Evolutionary conservation across 495 filamentous ascomycete species (phyloP), one percentile per base, ranked within the genome.

Genomic region (Evernia prunastri): DNA sequence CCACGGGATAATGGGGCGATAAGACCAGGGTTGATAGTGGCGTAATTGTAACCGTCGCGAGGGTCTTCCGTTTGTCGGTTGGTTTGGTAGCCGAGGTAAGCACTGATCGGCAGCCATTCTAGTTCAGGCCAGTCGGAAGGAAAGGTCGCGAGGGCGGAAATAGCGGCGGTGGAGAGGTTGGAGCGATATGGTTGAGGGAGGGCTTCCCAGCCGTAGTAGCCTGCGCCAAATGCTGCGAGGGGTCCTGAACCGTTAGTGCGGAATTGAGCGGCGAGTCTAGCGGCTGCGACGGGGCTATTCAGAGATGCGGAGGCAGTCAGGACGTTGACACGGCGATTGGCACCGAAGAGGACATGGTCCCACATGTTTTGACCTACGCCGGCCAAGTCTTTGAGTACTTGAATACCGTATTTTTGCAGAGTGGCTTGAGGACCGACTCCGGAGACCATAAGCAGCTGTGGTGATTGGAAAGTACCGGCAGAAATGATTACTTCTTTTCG

Each of bases 401-500:
- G 71, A 33, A 82, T 79, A 36, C 68, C 69, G 35, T 73, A 63
- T 43, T 69, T 31, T 53, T 76, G 56, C 0, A 82, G 66, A 8
- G 68, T 72, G 3, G 61, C 67, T 42, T 63, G 67, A 0, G 78
- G 80, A 1, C 80, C 80, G 53, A 83, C 71, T 1, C 80, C 80
- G n/a, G 80, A 82, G n/a, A 80, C 72, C 66, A 81, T 77, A 36
- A 84, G 70, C 9, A 84, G 67, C 57, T 83, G 80, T 0, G 81
- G 81, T n/a, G 78, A 75, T 33, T 78, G 72, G 53, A 83, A 73
- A 7, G 71, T 72, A 11, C 81, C 81, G 23, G 75, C 79, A 3
- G 75, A 76, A 9, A 82, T 29, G 7, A 83, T 80, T 20, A 82
- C 72, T 56, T 82, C 81, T 27, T 77, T 78, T 23, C 60, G 39